Percentiles rank a stretch among this genome's conserved stretches.
phyloP scores from a whole-genome alignment of 106 monocot genomes.

The Allium cepa region DNA sequence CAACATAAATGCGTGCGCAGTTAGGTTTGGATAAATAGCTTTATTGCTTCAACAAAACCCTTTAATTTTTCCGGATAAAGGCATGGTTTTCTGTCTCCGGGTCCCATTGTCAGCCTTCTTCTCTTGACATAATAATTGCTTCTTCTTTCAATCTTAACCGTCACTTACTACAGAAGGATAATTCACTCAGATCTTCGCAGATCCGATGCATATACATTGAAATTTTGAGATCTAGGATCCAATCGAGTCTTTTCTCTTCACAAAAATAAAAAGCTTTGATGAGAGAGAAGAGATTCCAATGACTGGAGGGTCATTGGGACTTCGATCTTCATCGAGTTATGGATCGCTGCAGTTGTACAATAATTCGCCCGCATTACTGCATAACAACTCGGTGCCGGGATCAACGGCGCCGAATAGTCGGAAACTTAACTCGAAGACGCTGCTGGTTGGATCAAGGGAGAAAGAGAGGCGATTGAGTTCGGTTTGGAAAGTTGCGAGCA shows the following conservation, averaged over 20 bases:
- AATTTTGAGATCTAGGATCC: background rate
- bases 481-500: slow-evolving; percentile 30
- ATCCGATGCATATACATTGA: background rate
- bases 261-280: background rate
- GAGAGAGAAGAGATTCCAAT: slow-evolving; percentile 5
- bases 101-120: too few relatives aligned
- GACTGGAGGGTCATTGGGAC: slow-evolving; percentile 30
- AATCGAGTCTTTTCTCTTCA: background rate
- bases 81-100: too few relatives aligned
- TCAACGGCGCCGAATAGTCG: background rate
- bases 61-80: too few relatives aligned
- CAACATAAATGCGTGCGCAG: too few relatives aligned
- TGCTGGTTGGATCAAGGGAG: slow-evolving; percentile 12
- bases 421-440: slow-evolving; percentile 19
- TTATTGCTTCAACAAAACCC: too few relatives aligned
- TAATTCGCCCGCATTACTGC: slow-evolving; percentile 7
- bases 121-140: too few relatives aligned
- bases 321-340: slow-evolving; percentile 27
- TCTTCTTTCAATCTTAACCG: too few relatives aligned
- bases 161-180: background rate
- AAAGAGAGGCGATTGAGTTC: slow-evolving; percentile 17
- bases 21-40: too few relatives aligned
- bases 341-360: slow-evolving; percentile 20
- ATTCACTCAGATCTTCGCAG: background rate
- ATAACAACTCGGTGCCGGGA: slow-evolving; percentile 13